Evolutionary conservation across 208 protist species (phyloP), one percentile per base, ranked within the genome.

Genomic region (Kentomonas sorsogonicus): DNA sequence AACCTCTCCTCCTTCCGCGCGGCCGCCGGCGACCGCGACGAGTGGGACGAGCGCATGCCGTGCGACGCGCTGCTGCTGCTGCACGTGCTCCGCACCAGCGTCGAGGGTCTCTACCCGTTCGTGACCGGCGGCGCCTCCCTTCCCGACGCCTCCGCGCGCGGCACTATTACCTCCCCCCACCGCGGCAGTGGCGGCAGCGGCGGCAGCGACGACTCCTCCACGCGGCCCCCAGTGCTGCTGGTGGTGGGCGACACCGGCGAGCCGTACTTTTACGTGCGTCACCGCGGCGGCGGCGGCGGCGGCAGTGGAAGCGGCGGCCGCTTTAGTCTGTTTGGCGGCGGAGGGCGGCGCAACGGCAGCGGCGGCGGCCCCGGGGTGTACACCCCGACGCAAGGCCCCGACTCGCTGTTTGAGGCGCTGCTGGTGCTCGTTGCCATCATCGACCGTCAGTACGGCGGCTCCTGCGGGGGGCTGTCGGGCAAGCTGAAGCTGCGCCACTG

Each of bases 201-300:
- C 61, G 72, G 26, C 74, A 86, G 40, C 54, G n/a, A n/a, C n/a
- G n/a, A n/a, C n/a, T n/a, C n/a, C n/a, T n/a, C n/a, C n/a, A n/a
- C n/a, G n/a, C n/a, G n/a, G n/a, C n/a, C n/a, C n/a, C n/a, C n/a
- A n/a, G n/a, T 93, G 6, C 61, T 73, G 1, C 57, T 93, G 13
- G 77, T 68, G 46, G 69, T 89, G n/a, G 86, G 86, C 15, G 78
- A 85, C 60, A 86, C 72, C 13, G 83, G 82, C 3, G 80, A 77
- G 52, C 86, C 86, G 20, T 93, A 93, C 67, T 93, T 88, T 50
- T 90, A 90, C 61, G 77, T 93, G 20, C 72, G 77, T 22, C 71
- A 87, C 39, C 66, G 74, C 29, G 20, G 38, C 41, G 7, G 31
- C 5, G 27, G 13, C 11, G 46, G 23, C 7, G n/a, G 11, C 46